Evolutionary conservation across 805 yeast genomes (phyloP), one percentile per base, ranked within the genome.

Genomic region (Suhomyces sp.): DNA sequence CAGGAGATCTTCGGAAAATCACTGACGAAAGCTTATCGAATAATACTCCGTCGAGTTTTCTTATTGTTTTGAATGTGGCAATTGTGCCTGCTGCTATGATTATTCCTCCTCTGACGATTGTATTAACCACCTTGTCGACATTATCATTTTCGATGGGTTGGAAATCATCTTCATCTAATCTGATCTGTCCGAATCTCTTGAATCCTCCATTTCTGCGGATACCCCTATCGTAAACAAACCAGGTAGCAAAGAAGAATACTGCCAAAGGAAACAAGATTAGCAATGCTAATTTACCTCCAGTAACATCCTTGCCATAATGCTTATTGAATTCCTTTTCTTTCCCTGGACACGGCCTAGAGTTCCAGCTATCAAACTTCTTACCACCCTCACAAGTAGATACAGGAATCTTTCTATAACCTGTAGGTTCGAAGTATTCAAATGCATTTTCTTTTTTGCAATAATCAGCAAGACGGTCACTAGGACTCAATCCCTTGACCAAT

Each of bases 381-480:
- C 98, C 98, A 15, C 88, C 95, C 28, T 65, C 72, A 65, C 98
- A 93, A 0, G 96, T 86, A 9, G 93, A 81, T 37, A 85, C 56
- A 1, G 96, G 93, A 18, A 90, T 74, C 49, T 78, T 79, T 56
- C 98, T 77, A 59, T 93, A 93, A 1, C 98, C 98, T 1, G 98
- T 88, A 11, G 96, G 88, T 46, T 82, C 82, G 70, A 80, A 86
- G 56, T 78, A 90, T 54, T 86, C 88, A 42, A 80, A 66, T 1
- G 72, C 70, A 27, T 70, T 71, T 3, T 76, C 67, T 38, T 71
- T 67, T 36, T 65, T 69, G 58, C 97, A 87, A 36, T 74, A 70
- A 38, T 71, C 74, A 18, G 72, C 62, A 47, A 53, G 47, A 37
- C 80, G 78, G 51, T 86, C 85, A 10, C 76, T 71, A 6, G 95